A percentile compares a stretch with the other conserved stretches of the same genome.
Evolutionary conservation across 139 green algal genomes (phyloP).

Genomic region (Astrephomene gubernaculifera): DNA sequence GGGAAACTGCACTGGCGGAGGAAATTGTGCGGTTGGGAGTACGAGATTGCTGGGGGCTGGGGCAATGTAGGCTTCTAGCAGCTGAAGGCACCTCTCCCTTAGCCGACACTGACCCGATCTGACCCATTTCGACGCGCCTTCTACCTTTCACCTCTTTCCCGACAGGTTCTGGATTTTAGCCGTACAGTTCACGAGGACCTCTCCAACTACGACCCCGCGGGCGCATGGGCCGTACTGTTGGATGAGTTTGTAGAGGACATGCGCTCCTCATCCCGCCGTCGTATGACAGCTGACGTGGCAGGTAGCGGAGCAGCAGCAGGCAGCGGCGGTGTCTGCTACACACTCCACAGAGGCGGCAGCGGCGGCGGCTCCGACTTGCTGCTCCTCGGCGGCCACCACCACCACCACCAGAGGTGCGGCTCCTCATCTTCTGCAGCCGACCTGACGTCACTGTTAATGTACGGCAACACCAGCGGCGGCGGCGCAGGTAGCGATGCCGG

Average conservation of each 20-base stretch:
- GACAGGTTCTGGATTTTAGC: conserved; percentile 81
- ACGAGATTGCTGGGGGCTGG: too few relatives aligned
- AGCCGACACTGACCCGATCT: too few relatives aligned
- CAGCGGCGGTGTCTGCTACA: not conserved
- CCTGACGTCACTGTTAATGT: not conserved
- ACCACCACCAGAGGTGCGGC: too few relatives aligned
- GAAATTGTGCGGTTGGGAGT: too few relatives aligned
- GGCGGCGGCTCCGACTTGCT: not conserved
- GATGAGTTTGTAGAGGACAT: conserved; percentile 80
- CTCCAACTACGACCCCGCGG: conserved; percentile 77
- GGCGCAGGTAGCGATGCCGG: not conserved
- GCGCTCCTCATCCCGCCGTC: not conserved
- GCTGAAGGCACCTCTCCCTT: too few relatives aligned
- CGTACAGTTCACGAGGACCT: conserved; percentile 78
- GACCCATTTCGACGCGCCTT: too few relatives aligned
- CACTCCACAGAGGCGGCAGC: not conserved
- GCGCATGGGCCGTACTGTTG: conserved; percentile 71
- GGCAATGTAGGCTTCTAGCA: too few relatives aligned
- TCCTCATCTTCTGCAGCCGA: not conserved
- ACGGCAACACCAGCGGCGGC: not conserved
- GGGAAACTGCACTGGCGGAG: too few relatives aligned
- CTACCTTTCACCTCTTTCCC: too few relatives aligned
- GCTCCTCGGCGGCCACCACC: too few relatives aligned
- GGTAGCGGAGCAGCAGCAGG: not conserved
- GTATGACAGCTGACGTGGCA: too few relatives aligned